A percentile compares a stretch with the other conserved stretches of the same genome.
These are phyloP conservation scores for Zasmidium cellare DNA, from an alignment of 2,329 filamentous ascomycete genomes.

Conservation along the genomic window DNA sequence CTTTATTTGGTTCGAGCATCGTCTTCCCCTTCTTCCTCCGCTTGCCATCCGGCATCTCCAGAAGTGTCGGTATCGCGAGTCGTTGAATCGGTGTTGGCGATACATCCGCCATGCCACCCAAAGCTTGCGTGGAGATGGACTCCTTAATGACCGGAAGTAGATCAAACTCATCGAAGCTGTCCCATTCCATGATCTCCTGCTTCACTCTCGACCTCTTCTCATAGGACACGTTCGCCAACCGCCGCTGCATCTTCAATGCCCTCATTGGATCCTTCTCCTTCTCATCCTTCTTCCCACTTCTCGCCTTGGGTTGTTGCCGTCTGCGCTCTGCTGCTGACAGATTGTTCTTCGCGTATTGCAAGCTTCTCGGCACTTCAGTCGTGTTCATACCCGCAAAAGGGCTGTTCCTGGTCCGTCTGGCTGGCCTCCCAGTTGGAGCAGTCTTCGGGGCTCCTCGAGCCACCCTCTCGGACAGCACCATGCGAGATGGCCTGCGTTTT, in stretches of 20 bases:
- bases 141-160: slow-evolving; percentile 71
- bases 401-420: slow-evolving; percentile 46
- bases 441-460: slow-evolving; percentile 31
- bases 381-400: slow-evolving; percentile 63
- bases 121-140: slow-evolving; percentile 70
- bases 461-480: slow-evolving; percentile 52
- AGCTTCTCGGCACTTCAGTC: slow-evolving; percentile 38
- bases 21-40: slow-evolving; percentile 31
- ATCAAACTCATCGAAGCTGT: slow-evolving; percentile 78
- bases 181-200: slow-evolving; percentile 63
- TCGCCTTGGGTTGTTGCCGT: slow-evolving; percentile 56
- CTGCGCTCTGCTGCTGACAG: slow-evolving; percentile 45
- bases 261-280: slow-evolving; percentile 63
- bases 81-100: slow-evolving; percentile 86
- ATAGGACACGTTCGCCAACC: slow-evolving; percentile 76
- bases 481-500: slow-evolving; percentile 50
- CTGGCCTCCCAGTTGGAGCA: slow-evolving; percentile 28
- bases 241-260: slow-evolving; percentile 90
- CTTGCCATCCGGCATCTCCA: slow-evolving; percentile 56
- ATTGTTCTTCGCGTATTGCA: slow-evolving; percentile 29
- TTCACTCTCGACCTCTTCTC: slow-evolving; percentile 63
- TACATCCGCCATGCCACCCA: slow-evolving; percentile 72
- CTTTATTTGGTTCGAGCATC: slow-evolving; percentile 34
- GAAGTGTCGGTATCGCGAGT: slow-evolving; percentile 79
- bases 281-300: slow-evolving; percentile 37